Evolutionary conservation across 495 filamentous ascomycete genomes (phyloP).

Genomic region (Lasiosphaeria hispida): DNA sequence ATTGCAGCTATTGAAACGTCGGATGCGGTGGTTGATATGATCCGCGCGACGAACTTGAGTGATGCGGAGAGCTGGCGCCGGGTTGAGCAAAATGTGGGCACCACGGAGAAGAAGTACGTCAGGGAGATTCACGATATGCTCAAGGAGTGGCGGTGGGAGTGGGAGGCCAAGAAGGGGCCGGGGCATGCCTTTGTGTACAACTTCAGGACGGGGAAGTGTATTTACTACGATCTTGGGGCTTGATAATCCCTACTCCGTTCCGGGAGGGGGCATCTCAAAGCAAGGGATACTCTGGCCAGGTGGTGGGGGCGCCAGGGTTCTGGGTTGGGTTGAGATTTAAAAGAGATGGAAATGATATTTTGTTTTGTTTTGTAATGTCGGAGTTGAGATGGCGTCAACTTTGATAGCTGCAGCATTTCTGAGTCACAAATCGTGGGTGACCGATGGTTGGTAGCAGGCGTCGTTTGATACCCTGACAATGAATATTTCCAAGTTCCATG

Average conservation of each 20-base stretch:
- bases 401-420: too few species aligned
- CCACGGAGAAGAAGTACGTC: slow-evolving; percentile 82
- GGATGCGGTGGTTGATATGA: slow-evolving; percentile 79
- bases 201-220: slow-evolving; percentile 69
- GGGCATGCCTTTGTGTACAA: slow-evolving; percentile 77
- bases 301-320: too few species aligned
- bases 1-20: slow-evolving; percentile 86
- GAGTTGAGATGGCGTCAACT: too few species aligned
- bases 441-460: too few species aligned
- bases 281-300: too few species aligned
- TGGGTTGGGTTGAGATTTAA: too few species aligned
- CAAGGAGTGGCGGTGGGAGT: slow-evolving; percentile 53
- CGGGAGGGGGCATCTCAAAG: too few species aligned
- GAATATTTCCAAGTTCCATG: too few species aligned
- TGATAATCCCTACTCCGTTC: slow-evolving; percentile 15
- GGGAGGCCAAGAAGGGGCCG: slow-evolving; percentile 53
- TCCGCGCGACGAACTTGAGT: slow-evolving; percentile 69
- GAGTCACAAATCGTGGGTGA: too few species aligned
- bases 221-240: slow-evolving; percentile 69
- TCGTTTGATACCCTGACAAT: too few species aligned
- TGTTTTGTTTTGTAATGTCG: too few species aligned
- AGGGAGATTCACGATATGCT: slow-evolving; percentile 81
- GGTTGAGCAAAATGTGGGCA: slow-evolving; percentile 73
- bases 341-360: too few species aligned
- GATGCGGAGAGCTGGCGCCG: slow-evolving; percentile 85